Base-by-base conservation (phyloP, 352 stramenopile species). In the Lagenidium sp. region DNA sequence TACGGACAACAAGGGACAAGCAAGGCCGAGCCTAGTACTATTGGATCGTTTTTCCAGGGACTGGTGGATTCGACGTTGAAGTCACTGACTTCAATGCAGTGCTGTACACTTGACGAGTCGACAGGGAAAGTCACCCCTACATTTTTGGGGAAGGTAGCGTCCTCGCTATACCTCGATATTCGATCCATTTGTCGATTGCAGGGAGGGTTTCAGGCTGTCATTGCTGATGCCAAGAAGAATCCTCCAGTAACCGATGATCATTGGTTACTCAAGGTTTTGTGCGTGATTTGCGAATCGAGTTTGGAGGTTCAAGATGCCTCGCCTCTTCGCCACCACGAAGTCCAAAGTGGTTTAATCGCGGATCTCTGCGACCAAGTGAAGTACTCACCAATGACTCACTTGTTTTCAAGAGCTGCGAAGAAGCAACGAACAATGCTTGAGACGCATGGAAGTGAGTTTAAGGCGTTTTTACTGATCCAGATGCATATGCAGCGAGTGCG, bases 261-360 rank as follows among this genome's bases (percentile, higher is more conserved):
- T 34, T 56, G 47, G 47, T 49, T 54, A 13, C 37, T 57, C 19
- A 41, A 24, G 7, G 29, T 63, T 37, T 44, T 88, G 15, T 65
- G 67, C 21, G 60, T 81, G 8, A 60, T 87, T 22, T 86, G 79
- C 26, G 62, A 78, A 39, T 74, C 69, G 4, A 78, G 85, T 41
- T 43, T 75, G 42, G 97, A 99, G 68, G 97, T 98, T 48, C 77
- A 86, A 52, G 93, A 98, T 39, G 68, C 97, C 7, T 71, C 82
- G 34, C 96, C 97, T 20, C 76, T 99, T 29, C 86, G 97, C 4
- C 97, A 99, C 63, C 98, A 99, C 54, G 97, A 99, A 67, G 85
- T 99, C 51, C 68, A 94, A 54, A 86, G 70, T 39, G 61, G 75
- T 15, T 43, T 89, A 1, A 59, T 82, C 18, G 21, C 37, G 0